phyloP scores from a whole-genome alignment of 805 yeast species.

The Kurtzmaniella fragi region DNA sequence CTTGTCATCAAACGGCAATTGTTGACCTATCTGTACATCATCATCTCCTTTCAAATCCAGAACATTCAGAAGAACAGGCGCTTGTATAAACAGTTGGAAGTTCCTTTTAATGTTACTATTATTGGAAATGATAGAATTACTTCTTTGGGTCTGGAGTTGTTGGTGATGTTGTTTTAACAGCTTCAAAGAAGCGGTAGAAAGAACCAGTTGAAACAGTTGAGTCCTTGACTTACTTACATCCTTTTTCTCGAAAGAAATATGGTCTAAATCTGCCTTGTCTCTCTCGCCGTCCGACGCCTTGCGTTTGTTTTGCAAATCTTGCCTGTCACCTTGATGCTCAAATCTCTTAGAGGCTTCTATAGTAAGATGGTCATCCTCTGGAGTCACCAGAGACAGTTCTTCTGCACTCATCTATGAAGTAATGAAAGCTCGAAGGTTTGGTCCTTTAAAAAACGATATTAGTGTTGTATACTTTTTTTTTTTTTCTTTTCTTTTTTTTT shows the following conservation, averaged over 20 bases:
- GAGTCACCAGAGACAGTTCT: no score
- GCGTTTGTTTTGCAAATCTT: no score
- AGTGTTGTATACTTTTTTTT: no score
- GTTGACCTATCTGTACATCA: constrained; percentile 37
- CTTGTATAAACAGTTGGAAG: constrained; percentile 43
- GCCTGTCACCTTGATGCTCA: no score
- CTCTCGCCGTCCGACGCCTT: no score
- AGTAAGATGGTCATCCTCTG: no score
- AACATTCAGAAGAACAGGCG: constrained; percentile 38
- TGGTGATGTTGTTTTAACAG: constrained; percentile 26
- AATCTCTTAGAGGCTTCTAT: no score
- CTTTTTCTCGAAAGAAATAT: constrained; percentile 31
- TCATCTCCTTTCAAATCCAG: constrained; percentile 25
- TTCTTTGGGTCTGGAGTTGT: constrained; percentile 6
- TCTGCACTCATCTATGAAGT: no score
- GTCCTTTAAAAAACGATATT: no score
- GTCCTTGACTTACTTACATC: constrained; percentile 32
- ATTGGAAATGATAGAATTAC: constrained; percentile 16
- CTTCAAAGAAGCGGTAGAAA: constrained; percentile 39
- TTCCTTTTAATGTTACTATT: constrained; percentile 26
- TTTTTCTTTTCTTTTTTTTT: no score
- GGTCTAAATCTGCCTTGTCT: constrained; percentile 3
- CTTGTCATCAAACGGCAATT: constrained; percentile 31
- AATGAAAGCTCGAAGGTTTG: no score
- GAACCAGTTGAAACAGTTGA: constrained; percentile 40